Evolutionary conservation across 2,329 filamentous ascomycete genomes (phyloP).

Genomic region (Metarhizium humberi): DNA sequence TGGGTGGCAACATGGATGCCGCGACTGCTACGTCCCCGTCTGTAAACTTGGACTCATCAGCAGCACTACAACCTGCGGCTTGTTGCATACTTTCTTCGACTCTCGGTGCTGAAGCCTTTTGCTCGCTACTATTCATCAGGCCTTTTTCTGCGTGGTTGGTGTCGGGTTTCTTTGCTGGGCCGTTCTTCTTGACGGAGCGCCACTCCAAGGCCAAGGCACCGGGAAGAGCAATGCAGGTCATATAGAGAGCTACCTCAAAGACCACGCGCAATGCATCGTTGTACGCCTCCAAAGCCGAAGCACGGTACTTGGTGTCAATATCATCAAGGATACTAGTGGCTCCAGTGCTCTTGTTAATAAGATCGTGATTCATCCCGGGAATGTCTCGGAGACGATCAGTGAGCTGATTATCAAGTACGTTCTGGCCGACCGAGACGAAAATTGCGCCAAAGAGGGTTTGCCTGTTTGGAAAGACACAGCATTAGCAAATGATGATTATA

Average conservation of each 20-base stretch:
- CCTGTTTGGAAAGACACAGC: not conserved
- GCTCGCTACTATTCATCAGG: no score
- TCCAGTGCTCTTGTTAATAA: not conserved
- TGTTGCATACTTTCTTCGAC: no score
- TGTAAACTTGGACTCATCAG: no score
- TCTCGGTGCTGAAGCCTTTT: no score
- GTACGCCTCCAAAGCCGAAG: slow-evolving; percentile 35
- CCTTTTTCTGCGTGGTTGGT: no score
- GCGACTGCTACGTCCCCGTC: no score
- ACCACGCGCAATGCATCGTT: slow-evolving; percentile 49
- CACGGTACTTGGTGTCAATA: not conserved
- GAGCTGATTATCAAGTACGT: slow-evolving; percentile 32
- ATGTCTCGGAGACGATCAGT: slow-evolving; percentile 22
- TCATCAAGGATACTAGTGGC: not conserved
- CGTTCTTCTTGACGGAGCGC: slow-evolving; percentile 8
- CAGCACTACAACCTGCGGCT: no score
- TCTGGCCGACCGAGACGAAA: slow-evolving; percentile 35
- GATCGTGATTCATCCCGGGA: slow-evolving; percentile 13
- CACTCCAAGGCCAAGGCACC: slow-evolving; percentile 8
- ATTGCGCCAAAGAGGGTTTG: slow-evolving; percentile 29
- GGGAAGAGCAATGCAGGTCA: slow-evolving; percentile 23
- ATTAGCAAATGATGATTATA: not conserved
- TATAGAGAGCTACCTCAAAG: slow-evolving; percentile 51
- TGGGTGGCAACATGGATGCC: no score
- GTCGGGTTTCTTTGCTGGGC: not conserved